Conservation (phyloP, 768 basidiomycete species). For the Naematelia encephala region DNA sequence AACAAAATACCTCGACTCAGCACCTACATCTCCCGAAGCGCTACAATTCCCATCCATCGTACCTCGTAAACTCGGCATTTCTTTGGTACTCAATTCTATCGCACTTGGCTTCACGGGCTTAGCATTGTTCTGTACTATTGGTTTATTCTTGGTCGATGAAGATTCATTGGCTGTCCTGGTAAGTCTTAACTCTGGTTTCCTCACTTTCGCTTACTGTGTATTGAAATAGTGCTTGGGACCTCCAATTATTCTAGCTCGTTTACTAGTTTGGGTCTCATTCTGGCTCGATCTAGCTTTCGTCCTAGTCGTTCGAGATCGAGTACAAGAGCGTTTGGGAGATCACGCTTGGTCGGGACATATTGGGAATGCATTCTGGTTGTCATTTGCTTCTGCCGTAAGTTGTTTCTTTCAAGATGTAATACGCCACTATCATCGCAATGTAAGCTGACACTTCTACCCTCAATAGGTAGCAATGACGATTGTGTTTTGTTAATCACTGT, state of each 20-base stretch:
- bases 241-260: constrained; percentile 17
- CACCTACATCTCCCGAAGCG: background rate
- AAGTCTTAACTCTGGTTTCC: no score
- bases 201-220: no score
- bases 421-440: no score
- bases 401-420: no score
- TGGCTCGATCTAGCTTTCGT: constrained; percentile 33
- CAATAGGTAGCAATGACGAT: no score
- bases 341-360: constrained; percentile 18
- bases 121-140: constrained; percentile 37
- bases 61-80: background rate
- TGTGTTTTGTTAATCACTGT: no score
- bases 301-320: constrained; percentile 23
- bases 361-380: constrained; percentile 39
- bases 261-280: constrained; percentile 29
- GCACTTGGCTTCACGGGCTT: constrained; percentile 35
- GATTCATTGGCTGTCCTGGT: background rate
- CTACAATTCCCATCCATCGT: background rate
- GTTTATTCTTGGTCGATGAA: constrained; percentile 4
- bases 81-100: constrained; percentile 33
- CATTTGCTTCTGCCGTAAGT: constrained; percentile 30
- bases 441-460: no score
- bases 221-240: background rate
- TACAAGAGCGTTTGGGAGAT: constrained; percentile 3
- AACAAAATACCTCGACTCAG: background rate